Percentiles rank a stretch among this genome's conserved stretches.
These are phyloP conservation scores for Erysiphe pulchra DNA, from an alignment of 2,329 filamentous ascomycete species.

Conservation along the genomic window DNA sequence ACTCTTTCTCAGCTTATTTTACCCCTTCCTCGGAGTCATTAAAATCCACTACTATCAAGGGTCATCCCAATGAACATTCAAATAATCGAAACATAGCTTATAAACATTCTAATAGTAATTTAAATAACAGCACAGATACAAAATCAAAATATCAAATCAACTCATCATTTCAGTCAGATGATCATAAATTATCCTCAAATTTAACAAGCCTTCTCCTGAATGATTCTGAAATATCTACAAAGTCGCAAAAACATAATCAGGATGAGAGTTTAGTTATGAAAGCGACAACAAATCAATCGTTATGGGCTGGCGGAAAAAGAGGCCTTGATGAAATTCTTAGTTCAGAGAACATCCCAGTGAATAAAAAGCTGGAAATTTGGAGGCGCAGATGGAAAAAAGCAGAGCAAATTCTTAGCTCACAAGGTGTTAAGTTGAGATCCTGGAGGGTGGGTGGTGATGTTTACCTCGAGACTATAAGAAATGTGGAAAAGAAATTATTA, in stretches of 20 bases:
- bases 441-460: conserved; percentile 54
- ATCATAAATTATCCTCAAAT: no score
- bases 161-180: no score
- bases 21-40: not conserved
- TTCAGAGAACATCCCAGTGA: conserved; percentile 14
- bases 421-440: conserved; percentile 42
- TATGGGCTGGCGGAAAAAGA: conserved; percentile 6
- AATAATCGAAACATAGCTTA: no score
- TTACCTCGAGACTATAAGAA: conserved; percentile 33
- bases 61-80: no score
- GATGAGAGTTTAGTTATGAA: conserved; percentile 1
- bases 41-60: not conserved
- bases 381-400: conserved; percentile 38
- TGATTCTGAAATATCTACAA: no score
- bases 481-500: conserved; percentile 30
- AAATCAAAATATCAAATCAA: no score
- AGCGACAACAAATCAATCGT: conserved; percentile 5
- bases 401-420: conserved; percentile 31
- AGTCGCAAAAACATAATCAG: conserved; percentile 1
- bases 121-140: no score
- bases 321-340: conserved; percentile 8
- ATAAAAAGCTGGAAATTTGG: conserved; percentile 53
- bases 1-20: not conserved
- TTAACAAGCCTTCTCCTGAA: no score
- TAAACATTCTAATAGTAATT: no score